Evolutionary conservation across 768 basidiomycete species (phyloP), one percentile per base, ranked within the genome.

Genomic region (Mycena amicta): DNA sequence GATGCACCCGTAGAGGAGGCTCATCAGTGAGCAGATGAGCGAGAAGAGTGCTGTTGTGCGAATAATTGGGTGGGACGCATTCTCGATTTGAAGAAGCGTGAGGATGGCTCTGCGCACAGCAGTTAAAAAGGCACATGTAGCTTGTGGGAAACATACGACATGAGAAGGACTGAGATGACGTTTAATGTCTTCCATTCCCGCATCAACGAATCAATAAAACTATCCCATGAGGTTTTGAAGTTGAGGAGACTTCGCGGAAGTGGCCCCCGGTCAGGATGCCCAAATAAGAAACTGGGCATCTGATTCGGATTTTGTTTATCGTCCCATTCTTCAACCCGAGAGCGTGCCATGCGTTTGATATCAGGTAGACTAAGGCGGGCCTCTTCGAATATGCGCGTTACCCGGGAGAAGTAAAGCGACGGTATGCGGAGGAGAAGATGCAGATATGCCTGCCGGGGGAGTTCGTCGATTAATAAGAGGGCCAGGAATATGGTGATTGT

Each of bases 341-440:
- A 63, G 52, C 79, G 72, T 0, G 71, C 71, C 75, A 79, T 77
- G 31, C 72, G 68, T 28, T 78, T 72, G 29, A 90, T 77, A 61
- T 87, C 86, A 4, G 81, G 80, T 62, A 81, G 76, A 57, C 80
- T 85, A 46, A 90, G 73, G 39, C 87, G 81, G 1, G 88, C 86
- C 43, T 86, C 86, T 56, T 86, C 81, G 53, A 88, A 89, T 28
- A 90, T 79, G 30, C 80, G 76, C 3, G 83, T 78, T n/a, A 90
- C 88, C 1, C 89, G 81, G 1, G 84, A 80, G 68, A 87, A 89
- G 66, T 90, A 90, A 20, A 89, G 68, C 3, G 82, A 77, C 2
- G 88, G 89, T 4, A 90, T 76, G 28, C 83, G 77, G 11, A 90
- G 73, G 4, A 89, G 81, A 20, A 74, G 50, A 60, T 73, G 64